Percentiles rank a stretch among this genome's conserved stretches.
These are phyloP conservation scores for Suillus cothurnatus DNA, from an alignment of 768 basidiomycete genomes.

Conservation along the genomic window DNA sequence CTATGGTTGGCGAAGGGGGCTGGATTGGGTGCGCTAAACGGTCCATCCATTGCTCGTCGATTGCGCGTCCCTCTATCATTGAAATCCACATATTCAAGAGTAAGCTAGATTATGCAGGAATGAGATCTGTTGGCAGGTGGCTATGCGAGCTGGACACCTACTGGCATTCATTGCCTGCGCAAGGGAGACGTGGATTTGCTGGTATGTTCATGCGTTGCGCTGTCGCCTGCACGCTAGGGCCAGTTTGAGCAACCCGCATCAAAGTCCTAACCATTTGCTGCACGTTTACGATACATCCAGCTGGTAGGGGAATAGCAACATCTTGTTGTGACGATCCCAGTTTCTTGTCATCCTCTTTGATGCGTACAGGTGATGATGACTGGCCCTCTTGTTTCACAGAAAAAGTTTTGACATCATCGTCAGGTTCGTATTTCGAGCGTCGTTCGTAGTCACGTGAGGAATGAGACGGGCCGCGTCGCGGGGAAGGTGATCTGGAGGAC, in stretches of 20 bases:
- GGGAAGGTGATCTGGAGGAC: constrained; percentile 16
- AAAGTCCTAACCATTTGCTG: constrained; percentile 39
- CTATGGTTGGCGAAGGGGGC: constrained; percentile 18
- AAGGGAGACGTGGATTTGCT: constrained; percentile 38
- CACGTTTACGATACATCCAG: constrained; percentile 45
- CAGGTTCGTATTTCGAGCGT: background rate
- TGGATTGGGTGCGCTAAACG: constrained; percentile 18
- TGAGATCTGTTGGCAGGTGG: background rate
- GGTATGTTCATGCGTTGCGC: constrained; percentile 37
- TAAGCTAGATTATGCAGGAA: constrained; percentile 30
- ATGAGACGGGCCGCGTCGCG: background rate
- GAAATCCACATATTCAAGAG: constrained; percentile 47
- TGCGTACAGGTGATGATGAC: background rate
- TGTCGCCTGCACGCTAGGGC: constrained; percentile 29
- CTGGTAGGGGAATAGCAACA: constrained; percentile 10
- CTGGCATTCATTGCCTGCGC: constrained; percentile 57
- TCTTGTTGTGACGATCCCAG: background rate
- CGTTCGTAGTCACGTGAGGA: constrained; percentile 1
- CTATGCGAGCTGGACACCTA: constrained; percentile 27
- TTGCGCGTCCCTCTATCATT: constrained; percentile 47
- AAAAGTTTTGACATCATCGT: constrained; percentile 2
- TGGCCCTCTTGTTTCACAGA: constrained; percentile 3
- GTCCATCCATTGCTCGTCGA: constrained; percentile 45
- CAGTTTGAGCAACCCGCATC: constrained; percentile 36
- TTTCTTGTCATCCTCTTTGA: constrained; percentile 5